Conservation (phyloP, 192 early-diverging fungal species). For the Coemansia sp. region DNA sequence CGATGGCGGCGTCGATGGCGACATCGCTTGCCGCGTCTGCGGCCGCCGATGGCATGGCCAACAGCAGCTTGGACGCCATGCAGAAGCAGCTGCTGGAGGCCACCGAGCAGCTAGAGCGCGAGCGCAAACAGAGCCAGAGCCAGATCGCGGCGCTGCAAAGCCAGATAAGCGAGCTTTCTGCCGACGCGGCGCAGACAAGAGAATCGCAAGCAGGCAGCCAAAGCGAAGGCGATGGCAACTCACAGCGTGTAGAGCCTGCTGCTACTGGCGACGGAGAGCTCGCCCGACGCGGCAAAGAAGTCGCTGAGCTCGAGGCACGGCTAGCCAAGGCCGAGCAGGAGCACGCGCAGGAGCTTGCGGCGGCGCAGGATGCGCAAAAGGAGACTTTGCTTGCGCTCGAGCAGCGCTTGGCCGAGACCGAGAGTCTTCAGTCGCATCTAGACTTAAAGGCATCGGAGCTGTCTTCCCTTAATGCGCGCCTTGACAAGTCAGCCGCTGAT, state of each 20-base stretch:
- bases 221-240: neutral
- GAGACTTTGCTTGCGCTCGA: conserved; percentile 8
- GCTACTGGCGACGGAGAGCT: neutral
- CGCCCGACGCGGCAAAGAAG: conserved; percentile 6
- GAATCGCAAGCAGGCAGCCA: neutral
- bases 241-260: too few relatives aligned
- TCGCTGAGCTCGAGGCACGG: conserved; percentile 14
- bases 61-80: conserved; percentile 4
- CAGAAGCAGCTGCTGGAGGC: conserved; percentile 29
- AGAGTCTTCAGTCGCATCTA: conserved; percentile 6
- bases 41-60: neutral
- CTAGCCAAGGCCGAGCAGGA: neutral
- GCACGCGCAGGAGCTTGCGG: conserved; percentile 11
- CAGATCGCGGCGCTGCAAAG: conserved; percentile 28
- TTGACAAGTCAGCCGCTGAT: conserved; percentile 19
- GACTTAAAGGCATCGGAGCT: conserved; percentile 1
- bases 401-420: neutral
- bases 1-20: too few relatives aligned
- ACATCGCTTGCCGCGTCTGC: too few relatives aligned
- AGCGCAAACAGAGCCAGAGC: conserved; percentile 26
- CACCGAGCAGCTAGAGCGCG: conserved; percentile 29
- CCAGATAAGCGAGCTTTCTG: conserved; percentile 17
- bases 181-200: conserved; percentile 3
- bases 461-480: conserved; percentile 10
- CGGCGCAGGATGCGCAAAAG: conserved; percentile 1